Percentiles rank a stretch among this genome's conserved stretches.
phyloP scores from a whole-genome alignment of 2,329 filamentous ascomycete species.

The Alternaria sp. region DNA sequence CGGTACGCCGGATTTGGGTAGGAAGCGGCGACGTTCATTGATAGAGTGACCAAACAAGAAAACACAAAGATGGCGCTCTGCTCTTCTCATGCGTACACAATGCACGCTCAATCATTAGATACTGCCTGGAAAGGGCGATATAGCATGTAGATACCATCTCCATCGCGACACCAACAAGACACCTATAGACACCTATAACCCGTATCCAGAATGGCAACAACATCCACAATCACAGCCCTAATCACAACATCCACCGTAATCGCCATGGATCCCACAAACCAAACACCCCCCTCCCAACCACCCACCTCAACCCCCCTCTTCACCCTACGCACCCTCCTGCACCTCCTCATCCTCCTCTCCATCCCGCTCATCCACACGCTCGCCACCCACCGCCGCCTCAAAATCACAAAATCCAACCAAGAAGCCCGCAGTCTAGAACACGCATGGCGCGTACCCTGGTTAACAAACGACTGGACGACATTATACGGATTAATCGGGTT shows the following conservation, averaged over 20 bases:
- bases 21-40: neutral
- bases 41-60: neutral
- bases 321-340: neutral
- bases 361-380: neutral
- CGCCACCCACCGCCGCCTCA: neutral
- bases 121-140: too few relatives aligned
- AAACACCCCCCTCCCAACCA: too few relatives aligned
- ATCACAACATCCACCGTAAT: too few relatives aligned
- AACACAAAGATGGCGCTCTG: neutral
- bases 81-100: too few relatives aligned
- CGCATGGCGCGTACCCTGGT: too few relatives aligned
- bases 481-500: neutral
- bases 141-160: too few relatives aligned
- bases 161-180: neutral
- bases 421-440: too few relatives aligned
- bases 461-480: neutral
- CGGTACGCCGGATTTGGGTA: neutral
- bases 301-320: neutral
- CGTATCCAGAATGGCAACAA: neutral
- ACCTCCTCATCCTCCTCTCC: neutral
- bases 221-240: neutral
- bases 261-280: too few relatives aligned
- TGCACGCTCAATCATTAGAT: too few relatives aligned
- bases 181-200: rapidly evolving
- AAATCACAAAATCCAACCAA: too few relatives aligned